phyloP scores from a whole-genome alignment of 176 grass and related monocot species.

The Phragmites australis region DNA sequence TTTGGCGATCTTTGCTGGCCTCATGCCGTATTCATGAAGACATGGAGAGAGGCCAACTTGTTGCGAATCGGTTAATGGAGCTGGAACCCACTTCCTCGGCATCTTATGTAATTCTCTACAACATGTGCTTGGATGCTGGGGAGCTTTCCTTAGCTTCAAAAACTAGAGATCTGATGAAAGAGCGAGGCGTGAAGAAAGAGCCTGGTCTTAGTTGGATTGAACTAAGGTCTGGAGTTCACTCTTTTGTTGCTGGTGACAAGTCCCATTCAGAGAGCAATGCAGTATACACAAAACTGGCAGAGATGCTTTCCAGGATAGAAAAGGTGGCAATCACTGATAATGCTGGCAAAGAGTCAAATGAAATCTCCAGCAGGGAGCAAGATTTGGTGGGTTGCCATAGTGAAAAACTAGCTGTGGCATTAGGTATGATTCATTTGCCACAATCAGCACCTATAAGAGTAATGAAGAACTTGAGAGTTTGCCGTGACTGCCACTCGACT shows the following conservation, averaged over 20 bases:
- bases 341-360: constrained; percentile 17
- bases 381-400: constrained; percentile 56
- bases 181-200: constrained; percentile 72
- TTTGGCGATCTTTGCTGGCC: constrained; percentile 64
- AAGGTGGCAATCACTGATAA: neutral
- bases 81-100: constrained; percentile 56
- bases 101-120: constrained; percentile 68
- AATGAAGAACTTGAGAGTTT: constrained; percentile 77
- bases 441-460: constrained; percentile 52
- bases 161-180: constrained; percentile 71
- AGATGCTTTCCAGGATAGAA: constrained; percentile 63
- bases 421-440: constrained; percentile 61
- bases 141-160: constrained; percentile 49
- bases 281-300: constrained; percentile 53
- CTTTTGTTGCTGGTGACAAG: constrained; percentile 62
- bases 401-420: constrained; percentile 64
- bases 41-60: constrained; percentile 49
- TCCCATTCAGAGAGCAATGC: constrained; percentile 56
- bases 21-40: constrained; percentile 73
- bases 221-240: constrained; percentile 54
- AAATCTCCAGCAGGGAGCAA: constrained; percentile 14
- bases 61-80: constrained; percentile 53
- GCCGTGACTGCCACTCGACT: constrained; percentile 55
- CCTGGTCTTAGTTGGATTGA: constrained; percentile 77
- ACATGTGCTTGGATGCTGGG: constrained; percentile 64